phyloP scores from a whole-genome alignment of 148 eudicot species.

The Pharnaceum exiguum region DNA sequence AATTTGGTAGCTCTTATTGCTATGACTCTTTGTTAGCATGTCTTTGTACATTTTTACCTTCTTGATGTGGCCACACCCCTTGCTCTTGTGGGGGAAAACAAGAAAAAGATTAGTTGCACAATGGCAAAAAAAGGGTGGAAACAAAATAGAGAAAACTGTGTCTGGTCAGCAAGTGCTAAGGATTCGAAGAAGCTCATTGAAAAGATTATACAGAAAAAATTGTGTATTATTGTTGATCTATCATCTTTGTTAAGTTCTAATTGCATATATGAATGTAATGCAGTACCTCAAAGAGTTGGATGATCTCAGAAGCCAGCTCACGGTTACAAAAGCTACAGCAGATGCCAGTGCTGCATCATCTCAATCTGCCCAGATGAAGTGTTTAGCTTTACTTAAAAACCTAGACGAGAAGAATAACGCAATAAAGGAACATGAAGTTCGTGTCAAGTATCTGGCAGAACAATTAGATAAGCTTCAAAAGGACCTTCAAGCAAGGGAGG shows the following conservation, averaged over 20 bases:
- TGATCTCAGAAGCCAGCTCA: conserved; percentile 61
- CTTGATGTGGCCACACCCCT: too few species aligned
- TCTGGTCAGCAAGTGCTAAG: too few species aligned
- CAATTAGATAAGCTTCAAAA: conserved; percentile 73
- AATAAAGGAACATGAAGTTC: conserved; percentile 75
- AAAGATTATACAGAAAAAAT: too few species aligned
- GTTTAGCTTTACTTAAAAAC: conserved; percentile 55
- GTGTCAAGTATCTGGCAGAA: conserved; percentile 65
- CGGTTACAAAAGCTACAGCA: conserved; percentile 61
- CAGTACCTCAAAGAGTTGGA: conserved; percentile 82
- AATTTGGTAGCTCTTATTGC: not conserved
- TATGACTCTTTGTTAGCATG: not conserved
- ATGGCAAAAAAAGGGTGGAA: too few species aligned
- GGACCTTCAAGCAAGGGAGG: conserved; percentile 80
- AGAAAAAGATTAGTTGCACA: too few species aligned
- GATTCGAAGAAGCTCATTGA: too few species aligned
- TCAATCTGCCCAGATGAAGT: conserved; percentile 79
- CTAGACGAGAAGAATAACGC: conserved; percentile 61
- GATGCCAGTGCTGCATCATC: conserved; percentile 85
- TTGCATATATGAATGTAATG: not conserved
- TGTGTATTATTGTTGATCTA: not conserved
- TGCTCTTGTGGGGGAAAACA: too few species aligned
- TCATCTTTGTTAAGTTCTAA: conserved; percentile 1
- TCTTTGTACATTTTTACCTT: too few species aligned
- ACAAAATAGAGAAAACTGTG: too few species aligned